These are phyloP conservation scores for Emergomyces orientalis DNA, from an alignment of 2,329 filamentous ascomycete species.

Conservation along the genomic window DNA sequence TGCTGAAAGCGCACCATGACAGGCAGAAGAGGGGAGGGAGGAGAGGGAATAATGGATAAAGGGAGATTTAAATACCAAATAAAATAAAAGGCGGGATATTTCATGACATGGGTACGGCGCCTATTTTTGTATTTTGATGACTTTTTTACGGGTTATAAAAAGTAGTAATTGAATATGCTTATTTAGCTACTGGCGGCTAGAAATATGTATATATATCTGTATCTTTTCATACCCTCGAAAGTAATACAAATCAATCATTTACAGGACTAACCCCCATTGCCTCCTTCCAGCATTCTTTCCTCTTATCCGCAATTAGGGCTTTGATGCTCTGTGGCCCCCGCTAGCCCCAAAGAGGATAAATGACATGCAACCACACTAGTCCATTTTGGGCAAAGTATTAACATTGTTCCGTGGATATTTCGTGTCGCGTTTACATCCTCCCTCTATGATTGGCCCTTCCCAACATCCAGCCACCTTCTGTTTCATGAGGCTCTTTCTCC, in stretches of 20 bases:
- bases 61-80: not conserved
- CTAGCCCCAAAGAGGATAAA: not conserved
- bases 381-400: not conserved
- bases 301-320: too few species aligned
- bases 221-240: too few species aligned
- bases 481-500: too few species aligned
- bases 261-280: too few species aligned
- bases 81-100: not conserved
- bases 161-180: not conserved
- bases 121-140: not conserved
- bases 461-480: not conserved
- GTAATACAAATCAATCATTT: too few species aligned
- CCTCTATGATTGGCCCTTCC: not conserved
- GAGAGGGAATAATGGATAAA: slow-evolving; percentile 54
- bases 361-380: not conserved
- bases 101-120: not conserved
- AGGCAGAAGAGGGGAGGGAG: slow-evolving; percentile 76
- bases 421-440: not conserved
- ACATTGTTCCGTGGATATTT: not conserved
- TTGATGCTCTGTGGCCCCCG: too few species aligned
- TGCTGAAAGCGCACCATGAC: slow-evolving; percentile 71
- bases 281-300: too few species aligned
- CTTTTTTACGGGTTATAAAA: too few species aligned
- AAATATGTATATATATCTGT: not conserved
- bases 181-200: not conserved